Evolutionary conservation across 345 rosid species (phyloP).

Genomic region (Mercurialis annua): DNA sequence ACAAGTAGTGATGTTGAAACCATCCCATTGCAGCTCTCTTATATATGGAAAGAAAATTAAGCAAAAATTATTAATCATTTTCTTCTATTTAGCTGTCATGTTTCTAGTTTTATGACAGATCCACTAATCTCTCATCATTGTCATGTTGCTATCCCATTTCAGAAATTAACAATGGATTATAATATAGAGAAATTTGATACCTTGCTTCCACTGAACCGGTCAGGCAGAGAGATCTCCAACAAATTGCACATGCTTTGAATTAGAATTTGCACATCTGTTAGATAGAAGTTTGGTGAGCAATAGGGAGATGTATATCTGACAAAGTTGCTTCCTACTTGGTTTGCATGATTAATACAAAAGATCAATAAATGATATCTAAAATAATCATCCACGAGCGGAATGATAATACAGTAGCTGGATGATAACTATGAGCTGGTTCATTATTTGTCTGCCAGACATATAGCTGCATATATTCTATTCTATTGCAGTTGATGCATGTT

Average conservation of each 20-base stretch:
- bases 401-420: background rate
- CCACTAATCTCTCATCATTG: background rate
- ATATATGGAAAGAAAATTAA: background rate
- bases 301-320: background rate
- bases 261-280: too few species aligned
- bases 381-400: background rate
- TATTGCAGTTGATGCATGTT: background rate
- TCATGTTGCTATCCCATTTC: background rate
- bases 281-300: background rate
- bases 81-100: background rate
- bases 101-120: background rate
- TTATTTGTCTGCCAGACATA: too few species aligned
- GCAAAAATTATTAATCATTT: background rate
- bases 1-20: background rate
- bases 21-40: background rate
- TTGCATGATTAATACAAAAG: background rate
- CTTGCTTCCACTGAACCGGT: background rate
- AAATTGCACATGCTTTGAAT: background rate
- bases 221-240: background rate
- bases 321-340: background rate
- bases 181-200: background rate
- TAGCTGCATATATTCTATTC: background rate
- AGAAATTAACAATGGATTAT: background rate
- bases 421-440: too few species aligned
- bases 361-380: background rate